Percentiles rank a stretch among this genome's conserved stretches.
phyloP scores from a whole-genome alignment of 2,329 filamentous ascomycete genomes.

The Leptoxyphium fumago region DNA sequence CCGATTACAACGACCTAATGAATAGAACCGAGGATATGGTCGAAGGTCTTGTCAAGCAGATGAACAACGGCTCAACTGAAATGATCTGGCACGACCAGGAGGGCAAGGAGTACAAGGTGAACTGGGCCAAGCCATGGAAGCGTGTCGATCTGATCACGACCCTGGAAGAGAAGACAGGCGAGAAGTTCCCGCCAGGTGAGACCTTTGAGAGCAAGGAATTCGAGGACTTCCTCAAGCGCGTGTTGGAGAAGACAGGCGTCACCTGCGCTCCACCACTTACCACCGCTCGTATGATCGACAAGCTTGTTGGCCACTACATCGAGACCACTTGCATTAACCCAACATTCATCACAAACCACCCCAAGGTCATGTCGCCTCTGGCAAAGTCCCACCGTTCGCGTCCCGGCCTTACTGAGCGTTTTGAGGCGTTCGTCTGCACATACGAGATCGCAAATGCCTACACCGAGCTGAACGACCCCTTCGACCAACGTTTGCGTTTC shows the following conservation, averaged over 20 bases:
- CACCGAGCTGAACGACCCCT: conserved; percentile 94
- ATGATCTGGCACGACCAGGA: conserved; percentile 55
- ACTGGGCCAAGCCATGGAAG: conserved; percentile 93
- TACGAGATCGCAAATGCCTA: conserved; percentile 96
- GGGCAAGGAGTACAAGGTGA: conserved; percentile 77
- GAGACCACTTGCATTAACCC: conserved; percentile 90
- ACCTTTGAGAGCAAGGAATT: conserved; percentile 82
- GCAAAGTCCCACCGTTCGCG: conserved; percentile 84
- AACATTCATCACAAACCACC: conserved; percentile 79
- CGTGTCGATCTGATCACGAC: conserved; percentile 91
- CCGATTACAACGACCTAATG: conserved; percentile 82
- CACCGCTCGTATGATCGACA: conserved; percentile 92
- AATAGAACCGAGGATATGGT: conserved; percentile 85
- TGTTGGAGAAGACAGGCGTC: conserved; percentile 81
- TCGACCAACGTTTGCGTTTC: conserved; percentile 81
- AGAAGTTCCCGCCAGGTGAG: conserved; percentile 84
- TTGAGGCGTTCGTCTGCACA: conserved; percentile 94
- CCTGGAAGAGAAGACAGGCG: conserved; percentile 75
- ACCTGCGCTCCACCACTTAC: conserved; percentile 83
- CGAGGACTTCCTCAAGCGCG: conserved; percentile 67
- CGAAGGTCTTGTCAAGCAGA: conserved; percentile 71
- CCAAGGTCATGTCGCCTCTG: conserved; percentile 74
- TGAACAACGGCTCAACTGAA: conserved; percentile 70
- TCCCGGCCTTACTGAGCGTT: conserved; percentile 83
- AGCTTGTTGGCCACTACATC: conserved; percentile 79